Base-by-base conservation (phyloP, 1,284 basidiomycete genomes). In the Tilletiaria anomala region DNA sequence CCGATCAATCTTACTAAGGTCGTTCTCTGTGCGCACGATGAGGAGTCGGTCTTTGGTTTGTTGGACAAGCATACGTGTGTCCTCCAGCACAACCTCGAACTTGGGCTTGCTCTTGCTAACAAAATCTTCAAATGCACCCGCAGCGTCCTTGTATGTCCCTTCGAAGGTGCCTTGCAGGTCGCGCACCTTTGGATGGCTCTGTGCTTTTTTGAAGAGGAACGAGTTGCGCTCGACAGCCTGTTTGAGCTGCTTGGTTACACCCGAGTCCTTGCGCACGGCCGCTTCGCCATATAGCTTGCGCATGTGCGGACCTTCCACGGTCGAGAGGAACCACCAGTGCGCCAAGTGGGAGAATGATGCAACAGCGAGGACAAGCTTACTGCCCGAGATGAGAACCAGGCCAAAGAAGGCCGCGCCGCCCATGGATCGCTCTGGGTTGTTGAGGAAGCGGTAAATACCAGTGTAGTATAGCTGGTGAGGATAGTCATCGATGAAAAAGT, bases 371-470 rank as follows among this genome's bases (percentile, higher is more conserved):
- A 91, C 85, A 14, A 87, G 74, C 60, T 83, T 86, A 62, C 80
- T 86, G 8, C 83, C 85, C 47, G 82, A 86, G 60, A 97, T 83
- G 40, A 96, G 73, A 2, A 83, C 81, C 14, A 96, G 72, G 11
- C 91, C 91, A 54, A 96, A 85, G 75, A 93, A 91, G 0, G 87
- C 83, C 0, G 88, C 86, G 2, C 87, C 87, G 19, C 87, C 87
- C 79, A 93, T 86, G 10, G 48, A 78, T 22, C 74, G 65, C 68
- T 97, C 91, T 0, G 91, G 91, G 63, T 96, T 93, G 70, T 97
- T 93, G 45, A 93, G 72, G 72, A 85, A 91, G 16, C 70, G 61
- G 70, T 89, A 94, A 57, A 97, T 96, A 22, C 91, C 91, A 38
- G 86, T 91, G 67, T 96, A 96, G 49, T 89, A 85, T 6, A 96